A percentile compares a stretch with the other conserved stretches of the same genome.
phyloP scores from a whole-genome alignment of 1,284 basidiomycete genomes.

The Cystobasidium slooffiae region DNA sequence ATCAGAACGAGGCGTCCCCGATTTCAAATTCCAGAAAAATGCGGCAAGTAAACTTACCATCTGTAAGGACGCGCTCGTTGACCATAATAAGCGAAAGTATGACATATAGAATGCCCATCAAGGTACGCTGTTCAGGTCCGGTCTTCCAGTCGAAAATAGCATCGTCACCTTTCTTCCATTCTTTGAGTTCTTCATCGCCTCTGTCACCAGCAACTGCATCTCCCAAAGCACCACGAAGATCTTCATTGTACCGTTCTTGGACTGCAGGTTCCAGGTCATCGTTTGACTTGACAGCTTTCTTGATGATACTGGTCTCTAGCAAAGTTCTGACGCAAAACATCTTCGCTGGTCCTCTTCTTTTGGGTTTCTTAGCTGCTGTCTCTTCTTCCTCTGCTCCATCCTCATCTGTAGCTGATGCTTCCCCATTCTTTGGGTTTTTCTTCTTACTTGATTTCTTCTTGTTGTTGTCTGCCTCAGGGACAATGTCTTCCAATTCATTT shows the following conservation, averaged over 20 bases:
- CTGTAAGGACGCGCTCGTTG: slow-evolving; percentile 44
- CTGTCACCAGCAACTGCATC: slow-evolving; percentile 8
- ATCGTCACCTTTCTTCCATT: slow-evolving; percentile 37
- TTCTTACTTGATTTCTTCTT: slow-evolving; percentile 16
- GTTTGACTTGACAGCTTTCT: slow-evolving; percentile 14
- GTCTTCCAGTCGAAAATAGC: slow-evolving; percentile 42
- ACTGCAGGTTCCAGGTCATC: not conserved
- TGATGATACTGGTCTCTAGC: not conserved
- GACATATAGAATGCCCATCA: slow-evolving; percentile 37
- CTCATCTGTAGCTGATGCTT: not conserved
- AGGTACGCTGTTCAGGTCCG: slow-evolving; percentile 32
- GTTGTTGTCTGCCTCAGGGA: not conserved
- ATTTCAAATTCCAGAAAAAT: not conserved
- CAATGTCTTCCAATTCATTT: slow-evolving; percentile 8
- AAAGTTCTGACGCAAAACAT: slow-evolving; percentile 11
- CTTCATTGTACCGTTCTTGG: slow-evolving; percentile 16
- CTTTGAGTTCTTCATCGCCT: slow-evolving; percentile 36
- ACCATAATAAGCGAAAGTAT: slow-evolving; percentile 38
- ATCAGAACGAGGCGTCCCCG: not conserved
- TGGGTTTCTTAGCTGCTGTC: slow-evolving; percentile 8
- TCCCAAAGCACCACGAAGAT: slow-evolving; percentile 24
- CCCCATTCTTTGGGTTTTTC: slow-evolving; percentile 10
- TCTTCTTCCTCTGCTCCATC: slow-evolving; percentile 1
- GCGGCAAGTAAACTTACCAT: slow-evolving; percentile 18
- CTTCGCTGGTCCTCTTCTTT: slow-evolving; percentile 10